Percentiles rank a stretch among this genome's conserved stretches.
Evolutionary conservation across 1,139 yeast genomes (phyloP).

Genomic region (Magnusiomyces suaveolens): DNA sequence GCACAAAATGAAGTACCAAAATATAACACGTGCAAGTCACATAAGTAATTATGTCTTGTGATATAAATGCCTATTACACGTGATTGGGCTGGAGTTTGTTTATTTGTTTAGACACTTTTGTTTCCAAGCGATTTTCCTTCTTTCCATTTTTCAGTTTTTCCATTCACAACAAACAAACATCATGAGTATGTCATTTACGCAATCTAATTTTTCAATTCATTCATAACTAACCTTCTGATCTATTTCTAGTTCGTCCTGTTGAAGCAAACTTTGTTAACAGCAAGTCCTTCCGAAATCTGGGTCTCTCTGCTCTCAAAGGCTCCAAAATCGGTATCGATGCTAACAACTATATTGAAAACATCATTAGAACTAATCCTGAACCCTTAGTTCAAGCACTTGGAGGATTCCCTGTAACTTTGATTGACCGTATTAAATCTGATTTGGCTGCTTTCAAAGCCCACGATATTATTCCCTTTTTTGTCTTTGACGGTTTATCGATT

Average conservation of each 20-base stretch:
- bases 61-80: too few relatives aligned
- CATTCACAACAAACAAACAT: not conserved
- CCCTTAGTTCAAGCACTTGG: slow-evolving; percentile 72
- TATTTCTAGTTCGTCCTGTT: slow-evolving; percentile 10
- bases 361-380: slow-evolving; percentile 57
- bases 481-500: slow-evolving; percentile 48
- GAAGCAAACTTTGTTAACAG: slow-evolving; percentile 41
- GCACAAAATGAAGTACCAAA: too few relatives aligned
- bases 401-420: slow-evolving; percentile 64
- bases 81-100: too few relatives aligned
- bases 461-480: slow-evolving; percentile 66
- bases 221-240: not conserved
- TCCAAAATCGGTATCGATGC: slow-evolving; percentile 79
- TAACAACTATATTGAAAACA: slow-evolving; percentile 38
- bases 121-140: too few relatives aligned
- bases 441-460: slow-evolving; percentile 50
- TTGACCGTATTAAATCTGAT: slow-evolving; percentile 48
- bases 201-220: not conserved
- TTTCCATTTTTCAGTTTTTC: not conserved
- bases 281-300: slow-evolving; percentile 50
- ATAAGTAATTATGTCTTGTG: too few relatives aligned
- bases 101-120: too few relatives aligned
- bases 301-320: slow-evolving; percentile 57
- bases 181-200: not conserved
- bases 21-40: too few relatives aligned